A percentile compares a stretch with the other conserved stretches of the same genome.
Evolutionary conservation across 139 green algal genomes (phyloP).

Genomic region (Penium margaritaceum): DNA sequence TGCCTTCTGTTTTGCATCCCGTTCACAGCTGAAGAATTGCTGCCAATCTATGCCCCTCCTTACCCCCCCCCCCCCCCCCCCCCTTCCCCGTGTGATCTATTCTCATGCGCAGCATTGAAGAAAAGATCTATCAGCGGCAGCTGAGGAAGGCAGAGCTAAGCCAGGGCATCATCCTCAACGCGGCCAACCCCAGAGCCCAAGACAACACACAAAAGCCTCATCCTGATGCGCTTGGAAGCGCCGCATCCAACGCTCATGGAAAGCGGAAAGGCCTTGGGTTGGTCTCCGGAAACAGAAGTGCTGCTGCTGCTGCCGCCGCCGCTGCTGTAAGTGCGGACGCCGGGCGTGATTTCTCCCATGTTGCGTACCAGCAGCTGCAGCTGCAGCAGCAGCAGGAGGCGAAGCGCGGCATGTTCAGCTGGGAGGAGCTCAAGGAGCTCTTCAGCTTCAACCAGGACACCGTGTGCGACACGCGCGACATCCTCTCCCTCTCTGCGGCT

Average conservation of each 20-base stretch:
- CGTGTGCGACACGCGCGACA: too few species aligned
- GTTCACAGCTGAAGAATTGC: too few species aligned
- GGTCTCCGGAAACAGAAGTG: too few species aligned
- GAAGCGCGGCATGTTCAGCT: slow-evolving; percentile 19
- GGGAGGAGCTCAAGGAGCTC: slow-evolving; percentile 44
- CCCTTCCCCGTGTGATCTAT: slow-evolving; percentile 1
- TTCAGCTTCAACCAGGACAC: slow-evolving; percentile 36
- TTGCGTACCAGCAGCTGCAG: too few species aligned
- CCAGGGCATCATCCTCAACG: too few species aligned
- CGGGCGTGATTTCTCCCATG: neutral
- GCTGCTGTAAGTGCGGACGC: neutral
- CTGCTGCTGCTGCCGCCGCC: neutral
- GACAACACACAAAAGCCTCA: neutral
- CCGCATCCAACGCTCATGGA: too few species aligned
- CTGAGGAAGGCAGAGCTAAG: slow-evolving; percentile 64
- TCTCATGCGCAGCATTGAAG: slow-evolving; percentile 74
- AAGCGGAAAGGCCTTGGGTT: too few species aligned
- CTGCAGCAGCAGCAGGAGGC: slow-evolving; percentile 8
- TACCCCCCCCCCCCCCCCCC: slow-evolving; percentile 4
- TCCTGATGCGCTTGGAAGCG: too few species aligned
- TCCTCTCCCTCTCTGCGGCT: too few species aligned
- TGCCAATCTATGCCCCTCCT: too few species aligned
- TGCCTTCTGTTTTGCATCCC: too few species aligned
- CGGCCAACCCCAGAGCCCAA: neutral
- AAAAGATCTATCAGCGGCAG: slow-evolving; percentile 97